These are phyloP conservation scores for Chrysanthemum lavandulifolium DNA, from an alignment of 129 eudicot genomes.

Conservation along the genomic window DNA sequence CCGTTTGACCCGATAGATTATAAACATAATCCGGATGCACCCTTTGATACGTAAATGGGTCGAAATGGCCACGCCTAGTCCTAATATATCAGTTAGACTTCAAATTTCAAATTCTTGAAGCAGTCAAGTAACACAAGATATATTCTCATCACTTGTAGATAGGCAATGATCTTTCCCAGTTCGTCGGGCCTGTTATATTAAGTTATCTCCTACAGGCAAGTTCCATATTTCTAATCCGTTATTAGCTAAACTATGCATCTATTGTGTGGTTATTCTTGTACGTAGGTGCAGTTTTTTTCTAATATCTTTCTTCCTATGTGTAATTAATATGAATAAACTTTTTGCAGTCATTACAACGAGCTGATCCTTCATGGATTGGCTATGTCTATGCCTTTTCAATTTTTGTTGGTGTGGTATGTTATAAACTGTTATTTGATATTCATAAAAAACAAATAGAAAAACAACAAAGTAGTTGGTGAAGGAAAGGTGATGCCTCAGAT, in stretches of 20 bases:
- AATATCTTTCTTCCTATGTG: slow-evolving; percentile 3
- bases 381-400: slow-evolving; percentile 80
- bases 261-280: slow-evolving; percentile 8
- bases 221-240: slow-evolving; percentile 14
- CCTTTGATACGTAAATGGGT: not conserved
- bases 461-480: not conserved
- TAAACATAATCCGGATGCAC: not conserved
- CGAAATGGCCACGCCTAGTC: not conserved
- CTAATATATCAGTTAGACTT: slow-evolving; percentile 16
- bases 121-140: slow-evolving; percentile 18
- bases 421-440: slow-evolving; percentile 7
- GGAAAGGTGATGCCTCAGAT: slow-evolving; percentile 10
- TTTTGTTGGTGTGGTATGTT: slow-evolving; percentile 90
- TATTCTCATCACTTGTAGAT: slow-evolving; percentile 52
- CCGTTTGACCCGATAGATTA: not conserved
- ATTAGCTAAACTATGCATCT: slow-evolving; percentile 6
- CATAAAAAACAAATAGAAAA: not conserved
- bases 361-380: slow-evolving; percentile 98
- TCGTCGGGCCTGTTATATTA: slow-evolving; percentile 84
- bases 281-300: not conserved
- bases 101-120: not conserved
- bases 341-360: slow-evolving; percentile 83
- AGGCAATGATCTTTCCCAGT: slow-evolving; percentile 85
- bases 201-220: slow-evolving; percentile 69
- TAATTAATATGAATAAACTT: not conserved